Conservation (phyloP, 176 grass and related monocot genomes). For the Pontederia crassipes region DNA sequence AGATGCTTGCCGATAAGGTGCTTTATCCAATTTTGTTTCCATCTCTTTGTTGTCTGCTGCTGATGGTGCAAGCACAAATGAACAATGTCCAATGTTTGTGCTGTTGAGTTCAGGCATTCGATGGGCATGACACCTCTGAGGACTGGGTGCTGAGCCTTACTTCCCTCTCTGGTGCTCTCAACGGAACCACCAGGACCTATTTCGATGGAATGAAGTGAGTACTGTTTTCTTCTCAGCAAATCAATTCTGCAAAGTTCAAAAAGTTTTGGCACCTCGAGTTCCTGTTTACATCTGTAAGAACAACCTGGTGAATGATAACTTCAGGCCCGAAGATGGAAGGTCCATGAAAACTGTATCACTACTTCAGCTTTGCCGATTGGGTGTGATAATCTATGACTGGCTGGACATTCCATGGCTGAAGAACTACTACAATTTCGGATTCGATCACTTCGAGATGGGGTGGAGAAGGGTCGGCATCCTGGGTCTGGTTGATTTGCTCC, state of each 20-base stretch:
- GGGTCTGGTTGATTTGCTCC: constrained; percentile 66
- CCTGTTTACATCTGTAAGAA: not conserved
- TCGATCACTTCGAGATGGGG: constrained; percentile 90
- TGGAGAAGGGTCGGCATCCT: constrained; percentile 56
- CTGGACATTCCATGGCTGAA: constrained; percentile 79
- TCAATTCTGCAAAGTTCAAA: not conserved
- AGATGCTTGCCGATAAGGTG: constrained; percentile 96
- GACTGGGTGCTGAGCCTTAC: constrained; percentile 89
- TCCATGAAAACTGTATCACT: constrained; percentile 70
- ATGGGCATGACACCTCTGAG: constrained; percentile 75
- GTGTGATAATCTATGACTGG: constrained; percentile 81
- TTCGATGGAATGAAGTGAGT: constrained; percentile 89
- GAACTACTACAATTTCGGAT: constrained; percentile 97
- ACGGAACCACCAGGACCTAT: constrained; percentile 90
- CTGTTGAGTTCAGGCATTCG: constrained; percentile 47
- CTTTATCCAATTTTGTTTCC: constrained; percentile 5
- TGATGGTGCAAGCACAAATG: too few relatives aligned
- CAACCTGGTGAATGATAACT: constrained; percentile 2
- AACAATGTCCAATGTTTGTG: not conserved
- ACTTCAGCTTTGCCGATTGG: constrained; percentile 72
- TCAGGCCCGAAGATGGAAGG: constrained; percentile 63
- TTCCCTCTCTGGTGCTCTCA: constrained; percentile 78
- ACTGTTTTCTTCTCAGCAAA: too few relatives aligned
- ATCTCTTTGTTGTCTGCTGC: not conserved
- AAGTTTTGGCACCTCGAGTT: not conserved